Evolutionary conservation across 2,329 filamentous ascomycete genomes (phyloP).

Genomic region (Colletotrichum coccodes): DNA sequence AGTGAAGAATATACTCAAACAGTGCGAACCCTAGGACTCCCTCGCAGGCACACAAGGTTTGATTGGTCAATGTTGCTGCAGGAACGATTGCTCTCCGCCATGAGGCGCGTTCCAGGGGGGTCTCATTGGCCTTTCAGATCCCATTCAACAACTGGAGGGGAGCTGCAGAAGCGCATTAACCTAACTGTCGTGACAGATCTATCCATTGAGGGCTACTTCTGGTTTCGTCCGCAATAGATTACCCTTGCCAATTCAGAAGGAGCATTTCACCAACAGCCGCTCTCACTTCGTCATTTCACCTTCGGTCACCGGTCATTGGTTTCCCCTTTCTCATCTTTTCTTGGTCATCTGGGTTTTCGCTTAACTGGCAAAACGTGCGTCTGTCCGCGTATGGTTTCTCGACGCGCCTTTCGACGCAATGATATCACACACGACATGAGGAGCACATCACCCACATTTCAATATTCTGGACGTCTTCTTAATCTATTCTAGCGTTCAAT

Average conservation of each 20-base stretch:
- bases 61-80: slow-evolving; percentile 13
- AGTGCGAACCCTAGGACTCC: background rate
- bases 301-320: no score
- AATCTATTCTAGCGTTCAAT: background rate
- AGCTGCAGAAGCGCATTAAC: no score
- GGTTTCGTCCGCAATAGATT: background rate
- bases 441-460: background rate
- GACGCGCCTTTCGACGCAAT: background rate
- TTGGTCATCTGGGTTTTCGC: no score
- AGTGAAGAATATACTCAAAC: background rate
- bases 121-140: background rate
- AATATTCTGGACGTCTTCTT: background rate
- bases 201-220: background rate
- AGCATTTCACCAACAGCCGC: background rate
- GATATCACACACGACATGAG: background rate
- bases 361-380: background rate
- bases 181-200: no score
- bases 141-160: background rate
- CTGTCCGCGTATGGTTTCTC: background rate
- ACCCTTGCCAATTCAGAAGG: background rate
- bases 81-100: background rate
- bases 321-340: background rate
- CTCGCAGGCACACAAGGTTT: background rate
- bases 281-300: background rate
- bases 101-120: background rate